phyloP scores from a whole-genome alignment of 2,329 filamentous ascomycete species.

The Curvularia eragrostidis region DNA sequence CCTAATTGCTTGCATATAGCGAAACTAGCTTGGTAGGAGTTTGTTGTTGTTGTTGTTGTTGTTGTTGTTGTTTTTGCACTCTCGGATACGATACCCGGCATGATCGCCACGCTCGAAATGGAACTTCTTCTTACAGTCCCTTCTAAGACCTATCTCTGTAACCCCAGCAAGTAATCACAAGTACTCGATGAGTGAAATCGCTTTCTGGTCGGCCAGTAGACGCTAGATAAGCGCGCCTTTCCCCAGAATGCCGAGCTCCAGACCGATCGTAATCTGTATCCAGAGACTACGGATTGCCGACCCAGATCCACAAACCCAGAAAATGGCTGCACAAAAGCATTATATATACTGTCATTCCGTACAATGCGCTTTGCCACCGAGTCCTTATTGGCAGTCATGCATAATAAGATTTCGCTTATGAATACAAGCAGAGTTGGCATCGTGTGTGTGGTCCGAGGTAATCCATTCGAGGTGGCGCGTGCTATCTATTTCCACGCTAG shows the following conservation, averaged over 20 bases:
- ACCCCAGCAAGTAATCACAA: background rate
- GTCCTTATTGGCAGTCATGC: background rate
- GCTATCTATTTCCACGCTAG: conserved; percentile 2
- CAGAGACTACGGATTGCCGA: background rate
- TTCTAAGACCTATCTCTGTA: background rate
- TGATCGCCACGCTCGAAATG: conserved; percentile 11
- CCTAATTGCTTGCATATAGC: conserved; percentile 21
- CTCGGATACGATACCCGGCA: conserved; percentile 21
- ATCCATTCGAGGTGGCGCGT: conserved; percentile 3
- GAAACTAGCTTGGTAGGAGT: conserved; percentile 6
- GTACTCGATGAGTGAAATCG: background rate
- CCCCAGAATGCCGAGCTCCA: background rate
- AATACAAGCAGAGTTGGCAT: background rate
- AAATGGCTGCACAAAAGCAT: background rate
- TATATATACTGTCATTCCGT: background rate
- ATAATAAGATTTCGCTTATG: background rate
- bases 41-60: too few species aligned
- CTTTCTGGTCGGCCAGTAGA: background rate
- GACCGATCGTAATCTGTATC: background rate
- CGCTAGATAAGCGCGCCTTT: background rate
- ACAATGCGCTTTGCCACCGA: background rate
- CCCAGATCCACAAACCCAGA: background rate
- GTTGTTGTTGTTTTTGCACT: conserved; percentile 11
- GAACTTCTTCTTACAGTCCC: background rate
- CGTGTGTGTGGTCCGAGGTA: background rate